phyloP scores from a whole-genome alignment of 331 rosid genomes.

The Telfairia occidentalis region DNA sequence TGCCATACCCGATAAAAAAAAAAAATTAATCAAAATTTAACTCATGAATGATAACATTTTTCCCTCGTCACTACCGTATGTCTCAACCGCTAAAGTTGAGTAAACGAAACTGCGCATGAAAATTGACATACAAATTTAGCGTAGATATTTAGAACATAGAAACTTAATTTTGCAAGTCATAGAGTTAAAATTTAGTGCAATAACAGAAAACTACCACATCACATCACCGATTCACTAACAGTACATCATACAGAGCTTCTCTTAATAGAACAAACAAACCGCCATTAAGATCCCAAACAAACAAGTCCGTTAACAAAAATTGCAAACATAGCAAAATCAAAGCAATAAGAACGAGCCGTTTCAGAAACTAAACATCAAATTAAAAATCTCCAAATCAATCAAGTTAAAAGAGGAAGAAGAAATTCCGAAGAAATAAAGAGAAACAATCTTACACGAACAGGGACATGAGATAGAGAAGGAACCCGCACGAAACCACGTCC shows the following conservation, averaged over 20 bases:
- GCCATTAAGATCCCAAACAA: neutral
- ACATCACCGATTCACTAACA: neutral
- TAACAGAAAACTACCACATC: neutral
- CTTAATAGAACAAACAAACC: neutral
- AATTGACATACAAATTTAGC: neutral
- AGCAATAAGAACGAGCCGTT: slow-evolving; percentile 2
- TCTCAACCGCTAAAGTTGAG: neutral
- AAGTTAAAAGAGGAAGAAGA: neutral
- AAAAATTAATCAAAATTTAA: neutral
- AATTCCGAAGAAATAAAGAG: neutral
- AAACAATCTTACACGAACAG: slow-evolving; percentile 9
- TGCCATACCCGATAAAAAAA: slow-evolving; percentile 14
- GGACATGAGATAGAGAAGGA: slow-evolving; percentile 19
- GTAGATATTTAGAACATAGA: neutral
- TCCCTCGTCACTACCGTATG: neutral
- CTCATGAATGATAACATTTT: neutral
- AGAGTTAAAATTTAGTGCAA: neutral
- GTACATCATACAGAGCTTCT: neutral
- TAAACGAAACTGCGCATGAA: neutral
- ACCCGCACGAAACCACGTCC: slow-evolving; percentile 22
- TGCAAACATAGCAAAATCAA: neutral
- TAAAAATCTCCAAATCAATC: neutral
- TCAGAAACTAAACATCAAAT: slow-evolving; percentile 6
- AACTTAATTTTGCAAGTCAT: neutral
- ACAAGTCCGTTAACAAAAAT: neutral